A percentile compares a stretch with the other conserved stretches of the same genome.
Conservation (phyloP, 2,329 filamentous ascomycete genomes). For the Tolypocladium tundrense region DNA sequence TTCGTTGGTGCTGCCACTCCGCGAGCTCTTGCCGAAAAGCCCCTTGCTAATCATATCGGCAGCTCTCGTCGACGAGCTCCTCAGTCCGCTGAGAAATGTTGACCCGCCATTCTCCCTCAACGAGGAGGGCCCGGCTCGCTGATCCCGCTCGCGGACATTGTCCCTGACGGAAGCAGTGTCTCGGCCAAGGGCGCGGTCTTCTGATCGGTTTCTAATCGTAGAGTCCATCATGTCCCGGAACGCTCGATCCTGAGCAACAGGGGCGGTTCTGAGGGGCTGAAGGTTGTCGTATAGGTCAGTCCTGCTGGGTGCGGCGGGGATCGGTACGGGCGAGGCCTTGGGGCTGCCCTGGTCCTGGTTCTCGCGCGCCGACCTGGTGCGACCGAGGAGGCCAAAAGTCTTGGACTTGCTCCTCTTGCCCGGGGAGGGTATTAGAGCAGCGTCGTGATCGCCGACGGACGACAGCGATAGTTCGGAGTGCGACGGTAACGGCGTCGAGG, state of each 20-base stretch:
- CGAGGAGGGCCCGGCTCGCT: conserved; percentile 36
- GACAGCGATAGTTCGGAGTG: conserved; percentile 43
- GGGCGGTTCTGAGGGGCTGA: conserved; percentile 47
- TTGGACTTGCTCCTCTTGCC: conserved; percentile 43
- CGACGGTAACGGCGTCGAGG: conserved; percentile 30
- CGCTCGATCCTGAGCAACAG: conserved; percentile 54
- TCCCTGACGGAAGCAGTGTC: conserved; percentile 33
- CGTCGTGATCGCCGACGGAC: conserved; percentile 38
- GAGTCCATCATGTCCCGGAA: conserved; percentile 60
- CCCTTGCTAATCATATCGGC: conserved; percentile 76
- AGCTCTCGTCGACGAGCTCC: conserved; percentile 61
- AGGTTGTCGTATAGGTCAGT: conserved; percentile 18
- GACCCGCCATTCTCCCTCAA: conserved; percentile 52
- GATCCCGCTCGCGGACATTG: conserved; percentile 35
- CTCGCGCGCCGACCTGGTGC: conserved; percentile 41
- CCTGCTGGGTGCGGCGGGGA: conserved; percentile 13
- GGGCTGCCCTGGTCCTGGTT: conserved; percentile 36
- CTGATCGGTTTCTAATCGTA: conserved; percentile 58
- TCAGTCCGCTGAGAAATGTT: conserved; percentile 62
- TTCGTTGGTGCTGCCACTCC: conserved; percentile 61
- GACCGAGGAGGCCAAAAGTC: conserved; percentile 41
- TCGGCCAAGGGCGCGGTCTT: conserved; percentile 48
- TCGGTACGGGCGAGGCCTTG: conserved; percentile 20
- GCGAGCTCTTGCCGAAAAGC: conserved; percentile 67
- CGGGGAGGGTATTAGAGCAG: conserved; percentile 18